Percentiles rank a stretch among this genome's conserved stretches.
Conservation (phyloP, 139 green algal genomes). For the Picochlorum sp. region DNA sequence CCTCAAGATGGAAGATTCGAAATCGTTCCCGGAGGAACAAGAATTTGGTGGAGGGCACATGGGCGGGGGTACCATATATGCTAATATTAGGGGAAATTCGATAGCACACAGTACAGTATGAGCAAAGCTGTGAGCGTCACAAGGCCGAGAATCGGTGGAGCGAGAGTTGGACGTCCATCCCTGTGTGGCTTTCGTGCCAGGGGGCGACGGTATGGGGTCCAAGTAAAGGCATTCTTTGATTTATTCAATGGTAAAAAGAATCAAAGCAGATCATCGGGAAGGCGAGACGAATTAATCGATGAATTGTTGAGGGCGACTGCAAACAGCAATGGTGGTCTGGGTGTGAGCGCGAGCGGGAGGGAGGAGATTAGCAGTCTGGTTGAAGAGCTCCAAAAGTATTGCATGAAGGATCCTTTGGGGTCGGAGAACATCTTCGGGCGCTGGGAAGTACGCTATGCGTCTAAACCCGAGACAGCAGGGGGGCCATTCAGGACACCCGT, state of each 20-base stretch:
- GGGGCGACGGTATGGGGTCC: background rate
- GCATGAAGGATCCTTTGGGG: slow-evolving; percentile 19
- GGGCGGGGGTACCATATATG: too few relatives aligned
- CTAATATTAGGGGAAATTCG: too few relatives aligned
- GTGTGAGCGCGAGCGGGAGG: slow-evolving; percentile 1
- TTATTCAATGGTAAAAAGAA: background rate
- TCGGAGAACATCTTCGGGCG: slow-evolving; percentile 21
- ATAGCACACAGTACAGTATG: too few relatives aligned
- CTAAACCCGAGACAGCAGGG: slow-evolving; percentile 19
- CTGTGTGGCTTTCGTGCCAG: too few relatives aligned
- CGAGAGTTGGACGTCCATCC: too few relatives aligned
- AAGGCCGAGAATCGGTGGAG: too few relatives aligned
- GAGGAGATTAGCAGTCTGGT: slow-evolving; percentile 23
- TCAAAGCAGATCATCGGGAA: background rate
- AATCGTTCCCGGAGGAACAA: too few relatives aligned
- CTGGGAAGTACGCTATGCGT: slow-evolving; percentile 24
- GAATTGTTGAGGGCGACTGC: slow-evolving; percentile 12
- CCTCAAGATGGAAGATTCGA: too few relatives aligned
- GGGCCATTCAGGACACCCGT: slow-evolving; percentile 19
- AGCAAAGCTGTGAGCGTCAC: too few relatives aligned
- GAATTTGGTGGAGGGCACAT: too few relatives aligned
- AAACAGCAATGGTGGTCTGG: slow-evolving; percentile 15
- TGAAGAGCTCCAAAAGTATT: slow-evolving; percentile 19
- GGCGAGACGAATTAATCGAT: background rate
- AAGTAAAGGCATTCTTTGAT: background rate